Base-by-base conservation (phyloP, 1,284 basidiomycete species). In the Ganoderma meredithae region DNA sequence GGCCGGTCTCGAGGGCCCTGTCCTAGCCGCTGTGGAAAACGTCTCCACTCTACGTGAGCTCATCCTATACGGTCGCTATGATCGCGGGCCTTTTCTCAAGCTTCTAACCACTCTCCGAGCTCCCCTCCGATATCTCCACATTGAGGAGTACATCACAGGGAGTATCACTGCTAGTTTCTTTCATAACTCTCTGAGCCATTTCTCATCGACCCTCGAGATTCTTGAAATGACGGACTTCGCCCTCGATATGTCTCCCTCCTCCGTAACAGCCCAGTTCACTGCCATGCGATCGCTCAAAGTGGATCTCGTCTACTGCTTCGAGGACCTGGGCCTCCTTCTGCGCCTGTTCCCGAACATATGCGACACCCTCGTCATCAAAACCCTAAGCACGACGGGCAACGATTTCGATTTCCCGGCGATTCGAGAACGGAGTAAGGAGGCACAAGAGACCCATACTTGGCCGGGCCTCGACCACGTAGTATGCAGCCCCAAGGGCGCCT, bases 261-360 rank as follows among this genome's bases (percentile, higher is more conserved):
- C 15, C 31, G 53, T 55, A 6, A 55, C 25, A 19, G 19, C 31
- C n/a, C 27, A 6, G 17, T 55, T 55, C 53, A 33, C 31, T 3
- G 25, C 53, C 15, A 33, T 33, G 53, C 27, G 53, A 12, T 55
- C 53, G 6, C 15, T 55, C 31, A 33, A 55, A 31, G 9, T 9
- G 13, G 31, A 55, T 6, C 25, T 33, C 31, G 17, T 27, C 3
- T 55, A 7, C 15, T 5, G 33, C 27, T 33, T 55, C 27, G 31
- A 19, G 13, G 13, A 55, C 7, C 53, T 55, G 17, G 53, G 22
- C 53, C 3, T 55, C 15, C 53, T 55, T 33, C 31, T 55, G 1
- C 27, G 17, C n/a, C 53, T 55, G 5, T 55, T 55, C 53, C 55
- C 55, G 39, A 58, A 58, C 19, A n/a, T 58, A 17, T 9, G 39